A percentile compares a stretch with the other conserved stretches of the same genome.
Conservation (phyloP, 2,329 filamentous ascomycete genomes). For the Thyridium curvatum region DNA sequence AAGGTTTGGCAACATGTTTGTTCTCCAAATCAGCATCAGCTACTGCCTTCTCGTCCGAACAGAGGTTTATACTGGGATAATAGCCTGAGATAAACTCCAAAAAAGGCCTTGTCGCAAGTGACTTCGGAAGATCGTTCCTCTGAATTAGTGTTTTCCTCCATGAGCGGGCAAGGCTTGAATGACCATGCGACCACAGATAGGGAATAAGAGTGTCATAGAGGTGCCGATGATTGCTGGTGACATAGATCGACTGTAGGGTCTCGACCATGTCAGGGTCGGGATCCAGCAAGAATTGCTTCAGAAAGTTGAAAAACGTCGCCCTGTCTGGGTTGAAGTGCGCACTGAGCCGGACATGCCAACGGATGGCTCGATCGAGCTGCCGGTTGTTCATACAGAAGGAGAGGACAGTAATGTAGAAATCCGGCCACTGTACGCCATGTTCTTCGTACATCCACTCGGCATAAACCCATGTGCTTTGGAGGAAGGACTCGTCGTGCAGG, state of each 20-base stretch:
- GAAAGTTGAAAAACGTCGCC: slow-evolving; percentile 32
- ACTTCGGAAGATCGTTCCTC: slow-evolving; percentile 33
- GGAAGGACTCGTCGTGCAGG: slow-evolving; percentile 20
- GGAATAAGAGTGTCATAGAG: slow-evolving; percentile 49
- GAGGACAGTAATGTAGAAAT: slow-evolving; percentile 41
- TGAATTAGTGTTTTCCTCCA: slow-evolving; percentile 40
- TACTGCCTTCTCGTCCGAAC: slow-evolving; percentile 26
- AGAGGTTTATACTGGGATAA: slow-evolving; percentile 31
- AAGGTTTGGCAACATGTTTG: slow-evolving; percentile 12
- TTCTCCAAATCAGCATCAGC: slow-evolving; percentile 1
- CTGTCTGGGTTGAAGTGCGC: slow-evolving; percentile 33
- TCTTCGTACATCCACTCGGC: slow-evolving; percentile 34
- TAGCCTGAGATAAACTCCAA: slow-evolving; percentile 40
- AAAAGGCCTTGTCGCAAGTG: slow-evolving; percentile 37
- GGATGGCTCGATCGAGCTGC: slow-evolving; percentile 29
- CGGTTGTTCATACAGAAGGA: slow-evolving; percentile 32
- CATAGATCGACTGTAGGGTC: slow-evolving; percentile 38
- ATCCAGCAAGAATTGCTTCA: slow-evolving; percentile 33
- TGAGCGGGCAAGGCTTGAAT: slow-evolving; percentile 32
- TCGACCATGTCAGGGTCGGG: slow-evolving; percentile 26
- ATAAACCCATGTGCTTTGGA: slow-evolving; percentile 29
- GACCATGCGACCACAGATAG: slow-evolving; percentile 39
- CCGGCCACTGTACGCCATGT: slow-evolving; percentile 38
- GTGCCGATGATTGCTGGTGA: slow-evolving; percentile 30
- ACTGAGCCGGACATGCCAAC: slow-evolving; percentile 41